A percentile compares a stretch with the other conserved stretches of the same genome.
Evolutionary conservation across 116 monocot genomes (phyloP).

Genomic region (Thalassia testudinum): DNA sequence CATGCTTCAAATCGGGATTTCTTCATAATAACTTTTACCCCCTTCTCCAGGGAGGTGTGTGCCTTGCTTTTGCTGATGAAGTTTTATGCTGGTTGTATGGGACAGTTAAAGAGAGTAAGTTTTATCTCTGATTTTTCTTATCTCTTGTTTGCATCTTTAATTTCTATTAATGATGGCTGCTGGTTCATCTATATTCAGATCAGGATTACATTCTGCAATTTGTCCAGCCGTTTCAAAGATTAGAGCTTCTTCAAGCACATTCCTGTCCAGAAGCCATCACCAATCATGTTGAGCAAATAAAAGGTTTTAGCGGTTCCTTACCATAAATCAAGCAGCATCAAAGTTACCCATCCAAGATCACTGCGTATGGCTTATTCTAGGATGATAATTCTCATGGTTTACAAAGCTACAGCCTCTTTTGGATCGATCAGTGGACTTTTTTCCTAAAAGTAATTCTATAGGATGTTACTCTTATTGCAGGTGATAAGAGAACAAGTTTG

Average conservation of each 20-base stretch:
- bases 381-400: no score
- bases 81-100: constrained; percentile 97
- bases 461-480: no score
- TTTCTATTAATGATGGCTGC: not conserved
- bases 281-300: constrained; percentile 32
- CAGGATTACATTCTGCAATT: constrained; percentile 91
- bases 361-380: no score
- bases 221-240: constrained; percentile 59
- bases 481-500: no score
- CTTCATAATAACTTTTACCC: no score
- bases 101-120: constrained; percentile 90
- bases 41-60: constrained; percentile 94
- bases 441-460: no score
- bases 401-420: no score
- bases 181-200: constrained; percentile 26
- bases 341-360: no score
- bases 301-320: no score
- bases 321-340: no score
- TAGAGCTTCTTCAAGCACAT: constrained; percentile 73
- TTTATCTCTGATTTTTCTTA: not conserved
- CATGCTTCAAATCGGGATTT: no score
- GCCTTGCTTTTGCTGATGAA: constrained; percentile 94
- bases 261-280: constrained; percentile 70
- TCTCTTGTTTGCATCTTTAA: constrained; percentile 1
- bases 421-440: no score